These are phyloP conservation scores for Hypoxylon sp. DNA, from an alignment of 2,329 filamentous ascomycete species.

Conservation along the genomic window DNA sequence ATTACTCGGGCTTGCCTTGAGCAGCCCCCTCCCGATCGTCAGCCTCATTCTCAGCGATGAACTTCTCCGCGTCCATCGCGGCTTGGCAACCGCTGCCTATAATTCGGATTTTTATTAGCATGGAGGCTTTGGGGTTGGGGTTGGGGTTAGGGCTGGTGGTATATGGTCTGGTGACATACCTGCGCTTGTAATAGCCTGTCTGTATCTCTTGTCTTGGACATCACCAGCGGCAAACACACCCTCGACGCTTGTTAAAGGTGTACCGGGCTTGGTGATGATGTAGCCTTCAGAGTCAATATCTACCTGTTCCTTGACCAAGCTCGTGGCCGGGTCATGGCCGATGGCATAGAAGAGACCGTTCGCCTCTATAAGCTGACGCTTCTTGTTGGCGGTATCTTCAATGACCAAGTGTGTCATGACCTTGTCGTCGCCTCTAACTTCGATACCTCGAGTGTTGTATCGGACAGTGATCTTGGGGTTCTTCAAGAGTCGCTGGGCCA, in stretches of 20 bases:
- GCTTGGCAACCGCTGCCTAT: conserved; percentile 92
- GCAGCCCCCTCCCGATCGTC: conserved; percentile 50
- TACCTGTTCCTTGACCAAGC: conserved; percentile 89
- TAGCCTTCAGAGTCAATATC: conserved; percentile 91
- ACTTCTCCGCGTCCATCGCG: conserved; percentile 95
- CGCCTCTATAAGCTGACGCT: conserved; percentile 84
- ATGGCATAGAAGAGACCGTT: conserved; percentile 98
- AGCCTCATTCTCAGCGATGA: conserved; percentile 78
- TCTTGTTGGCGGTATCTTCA: conserved; percentile 78
- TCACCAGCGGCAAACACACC: conserved; percentile 97
- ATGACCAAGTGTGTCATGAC: conserved; percentile 91
- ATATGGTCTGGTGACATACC: conserved; percentile 75
- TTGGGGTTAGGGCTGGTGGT: too few species aligned
- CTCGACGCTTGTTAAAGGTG: conserved; percentile 84
- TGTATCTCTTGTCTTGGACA: conserved; percentile 97
- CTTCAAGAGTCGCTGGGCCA: conserved; percentile 82
- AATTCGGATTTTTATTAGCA: conserved; percentile 7
- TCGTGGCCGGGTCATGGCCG: conserved; percentile 92
- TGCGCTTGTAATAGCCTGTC: conserved; percentile 97
- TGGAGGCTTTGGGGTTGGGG: too few species aligned
- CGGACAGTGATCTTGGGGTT: conserved; percentile 91
- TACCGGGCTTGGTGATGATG: conserved; percentile 87
- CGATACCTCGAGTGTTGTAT: conserved; percentile 82
- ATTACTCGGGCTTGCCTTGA: conserved; percentile 43
- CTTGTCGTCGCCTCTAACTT: conserved; percentile 85